Evolutionary conservation across 1,139 yeast species (phyloP), one percentile per base, ranked within the genome.

Genomic region (Hanseniaspora gamundiae): DNA sequence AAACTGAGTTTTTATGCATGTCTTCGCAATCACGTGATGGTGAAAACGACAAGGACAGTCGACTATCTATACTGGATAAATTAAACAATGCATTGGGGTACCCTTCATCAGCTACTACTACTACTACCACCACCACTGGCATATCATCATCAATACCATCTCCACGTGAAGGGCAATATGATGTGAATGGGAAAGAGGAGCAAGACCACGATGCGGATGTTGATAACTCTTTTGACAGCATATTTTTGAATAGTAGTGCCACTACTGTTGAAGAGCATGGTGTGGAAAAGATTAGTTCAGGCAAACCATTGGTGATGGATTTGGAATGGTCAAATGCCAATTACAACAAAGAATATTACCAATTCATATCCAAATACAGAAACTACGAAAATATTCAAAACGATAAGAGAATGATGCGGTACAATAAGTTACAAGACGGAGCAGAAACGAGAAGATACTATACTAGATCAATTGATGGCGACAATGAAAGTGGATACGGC

Each of bases 1-100:
- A 39, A 42, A 22, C 43, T 49, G 33, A 33, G 45, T 31, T 43
- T 47, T 3, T 42, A 39, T 35, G 38, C 50, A 38, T 51, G 50
- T 43, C 47, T 47, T 19, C 50, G 45, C 33, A 48, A 46, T 19
- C 42, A 43, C n/a, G n/a, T n/a, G n/a, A n/a, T n/a, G n/a, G n/a
- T n/a, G 31, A 17, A 40, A 14, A 49, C 46, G 13, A 45, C n/a
- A 28, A 8, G 7, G 5, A 28, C 7, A 28, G 16, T n/a, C n/a
- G 6, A n/a, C 31, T 13, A n/a, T 13, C n/a, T n/a, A 28, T 28
- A 13, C 13, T 28, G n/a, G 31, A 28, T 5, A 28, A 28, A 28
- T 28, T 28, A n/a, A 10, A 28, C 16, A 10, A 28, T n/a, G 31
- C n/a, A n/a, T n/a, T n/a, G 31, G 31, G 16, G 6, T 24, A 7